Conservation (phyloP, 768 basidiomycete species). For the Rhodotorula graminis region DNA sequence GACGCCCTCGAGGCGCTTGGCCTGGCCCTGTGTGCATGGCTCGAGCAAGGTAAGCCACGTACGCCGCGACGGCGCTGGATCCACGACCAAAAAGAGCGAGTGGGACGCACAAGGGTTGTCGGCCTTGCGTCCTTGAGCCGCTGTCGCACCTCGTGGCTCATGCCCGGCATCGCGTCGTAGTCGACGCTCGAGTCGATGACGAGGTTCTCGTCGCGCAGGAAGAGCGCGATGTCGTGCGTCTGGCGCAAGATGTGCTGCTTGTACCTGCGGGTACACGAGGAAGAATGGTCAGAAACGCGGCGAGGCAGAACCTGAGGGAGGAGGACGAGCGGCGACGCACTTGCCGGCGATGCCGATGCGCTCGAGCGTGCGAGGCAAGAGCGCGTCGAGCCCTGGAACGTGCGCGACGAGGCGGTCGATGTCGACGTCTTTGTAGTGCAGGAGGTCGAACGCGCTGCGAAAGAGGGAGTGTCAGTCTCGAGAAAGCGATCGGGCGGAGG, state of each 20-base stretch:
- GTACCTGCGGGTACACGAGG: constrained; percentile 22
- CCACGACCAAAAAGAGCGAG: background rate
- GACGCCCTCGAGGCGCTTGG: constrained; percentile 89
- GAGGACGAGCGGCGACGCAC: background rate
- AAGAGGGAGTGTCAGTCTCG: background rate
- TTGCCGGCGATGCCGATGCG: constrained; percentile 59
- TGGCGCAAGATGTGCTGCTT: constrained; percentile 61
- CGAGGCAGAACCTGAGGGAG: too few species aligned
- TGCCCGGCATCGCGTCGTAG: constrained; percentile 60
- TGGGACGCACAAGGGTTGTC: constrained; percentile 58
- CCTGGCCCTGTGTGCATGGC: constrained; percentile 62
- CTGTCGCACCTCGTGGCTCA: constrained; percentile 73
- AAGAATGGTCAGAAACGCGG: background rate
- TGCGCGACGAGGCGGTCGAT: constrained; percentile 50
- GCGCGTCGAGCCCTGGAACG: constrained; percentile 54
- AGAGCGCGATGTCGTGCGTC: constrained; percentile 66
- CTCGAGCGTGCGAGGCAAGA: constrained; percentile 56
- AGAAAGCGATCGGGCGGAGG: too few species aligned
- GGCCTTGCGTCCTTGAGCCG: constrained; percentile 61
- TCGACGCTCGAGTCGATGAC: constrained; percentile 65
- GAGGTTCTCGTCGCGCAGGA: constrained; percentile 70
- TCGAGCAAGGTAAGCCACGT: background rate
- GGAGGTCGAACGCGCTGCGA: constrained; percentile 67
- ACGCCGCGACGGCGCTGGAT: rapidly evolving
- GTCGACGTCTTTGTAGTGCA: constrained; percentile 59